Base-by-base conservation (phyloP, 1,284 basidiomycete species). In the Porogramme epimiltina region DNA sequence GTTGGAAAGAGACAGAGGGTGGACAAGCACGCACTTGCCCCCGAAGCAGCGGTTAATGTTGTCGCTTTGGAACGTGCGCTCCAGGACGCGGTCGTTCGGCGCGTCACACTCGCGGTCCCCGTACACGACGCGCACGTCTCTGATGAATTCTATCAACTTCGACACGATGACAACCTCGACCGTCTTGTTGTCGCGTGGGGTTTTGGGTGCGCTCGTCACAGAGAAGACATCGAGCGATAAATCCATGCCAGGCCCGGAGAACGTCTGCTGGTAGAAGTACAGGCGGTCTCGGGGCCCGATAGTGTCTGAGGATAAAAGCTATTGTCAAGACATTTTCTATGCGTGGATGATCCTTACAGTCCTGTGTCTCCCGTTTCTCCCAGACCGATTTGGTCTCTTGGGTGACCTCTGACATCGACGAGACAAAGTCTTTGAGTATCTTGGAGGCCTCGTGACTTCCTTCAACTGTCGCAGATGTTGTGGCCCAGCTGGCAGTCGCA, bases 41-140 rank as follows among this genome's bases (percentile, higher is more conserved):
- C 45, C 45, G 31, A 26, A 38, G n/a, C 38, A 23, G 28, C 34
- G 24, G 49, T 54, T 54, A 25, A 51, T 54, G 25, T 54, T 45
- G 34, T 54, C 53, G 41, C 47, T 51, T 28, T 20, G 10, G 33
- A 44, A 18, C 8, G 18, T 26, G 33, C 37, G 22, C 45, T 47
- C 53, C 23, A 22, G 37, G 28, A 55, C 53, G 25, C 53, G 48
- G n/a, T 47, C 24, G 5, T 44, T 6, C n/a, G 53, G 53, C 16
- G 49, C 53, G 22, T 51, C 23, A 6, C 43, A 36, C 33, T 39
- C 26, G 10, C n/a, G 9, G 26, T 51, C 44, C 19, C 53, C 53
- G 20, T 55, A 55, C 16, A 51, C 31, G 20, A 55, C 53, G 44
- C 45, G 42, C 8, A 31, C 6, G 28, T 31, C 28, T 13, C 28